Percentiles rank a stretch among this genome's conserved stretches.
Evolutionary conservation across 306 rosid species (phyloP).

Genomic region (Corylus avellana): DNA sequence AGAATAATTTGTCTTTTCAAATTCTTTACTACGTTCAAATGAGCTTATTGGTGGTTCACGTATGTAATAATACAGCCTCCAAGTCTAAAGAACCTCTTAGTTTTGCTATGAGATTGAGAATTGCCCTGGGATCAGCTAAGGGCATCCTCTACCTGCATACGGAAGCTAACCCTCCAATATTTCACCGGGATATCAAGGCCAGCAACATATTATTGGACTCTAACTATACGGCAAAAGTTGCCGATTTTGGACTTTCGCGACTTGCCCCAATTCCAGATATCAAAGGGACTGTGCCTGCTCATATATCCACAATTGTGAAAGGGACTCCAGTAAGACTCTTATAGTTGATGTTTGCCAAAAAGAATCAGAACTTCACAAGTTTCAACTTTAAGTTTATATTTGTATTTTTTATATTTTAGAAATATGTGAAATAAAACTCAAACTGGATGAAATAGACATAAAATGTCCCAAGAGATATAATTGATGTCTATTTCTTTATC

Average conservation of each 20-base stretch:
- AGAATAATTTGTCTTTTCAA: not conserved
- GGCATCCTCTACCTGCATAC: slow-evolving; percentile 87
- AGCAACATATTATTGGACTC: slow-evolving; percentile 87
- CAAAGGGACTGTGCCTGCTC: slow-evolving; percentile 76
- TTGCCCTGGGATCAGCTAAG: slow-evolving; percentile 83
- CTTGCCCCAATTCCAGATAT: slow-evolving; percentile 88
- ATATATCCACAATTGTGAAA: slow-evolving; percentile 87
- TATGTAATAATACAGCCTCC: slow-evolving; percentile 40
- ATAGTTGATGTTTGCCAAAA: not conserved
- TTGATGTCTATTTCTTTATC: not conserved
- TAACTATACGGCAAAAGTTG: slow-evolving; percentile 71
- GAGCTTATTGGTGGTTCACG: slow-evolving; percentile 2
- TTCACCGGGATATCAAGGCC: slow-evolving; percentile 93
- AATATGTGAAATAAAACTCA: not conserved
- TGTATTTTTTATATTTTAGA: not conserved
- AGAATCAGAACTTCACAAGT: not conserved
- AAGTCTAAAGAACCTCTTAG: slow-evolving; percentile 54
- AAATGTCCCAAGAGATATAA: not conserved
- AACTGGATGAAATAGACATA: not conserved
- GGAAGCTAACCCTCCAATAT: slow-evolving; percentile 97
- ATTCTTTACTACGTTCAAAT: not conserved
- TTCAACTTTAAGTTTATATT: too few relatives aligned
- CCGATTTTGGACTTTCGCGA: slow-evolving; percentile 97
- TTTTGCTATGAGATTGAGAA: slow-evolving; percentile 71
- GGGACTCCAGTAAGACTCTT: slow-evolving; percentile 88